Conservation (phyloP, 2,329 filamentous ascomycete genomes). For the Corynespora cassiicola region DNA sequence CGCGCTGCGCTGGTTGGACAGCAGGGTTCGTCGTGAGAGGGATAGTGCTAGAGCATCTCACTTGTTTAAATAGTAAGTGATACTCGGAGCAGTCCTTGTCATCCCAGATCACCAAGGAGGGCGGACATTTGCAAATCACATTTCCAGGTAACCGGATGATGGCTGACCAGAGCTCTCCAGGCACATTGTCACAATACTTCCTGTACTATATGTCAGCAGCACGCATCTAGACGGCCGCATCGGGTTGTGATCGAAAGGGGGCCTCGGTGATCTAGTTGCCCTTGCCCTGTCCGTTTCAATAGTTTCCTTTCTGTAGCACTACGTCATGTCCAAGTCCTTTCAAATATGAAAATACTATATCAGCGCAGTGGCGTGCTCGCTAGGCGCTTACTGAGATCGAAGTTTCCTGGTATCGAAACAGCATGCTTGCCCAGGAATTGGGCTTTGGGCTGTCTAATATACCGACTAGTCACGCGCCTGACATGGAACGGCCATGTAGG, state of each 20-base stretch:
- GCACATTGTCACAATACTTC: conserved; percentile 21
- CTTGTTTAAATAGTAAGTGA: conserved; percentile 16
- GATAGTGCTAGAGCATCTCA: background rate
- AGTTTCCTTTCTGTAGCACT: background rate
- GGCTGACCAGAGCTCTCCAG: conserved; percentile 20
- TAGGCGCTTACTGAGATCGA: too few relatives aligned
- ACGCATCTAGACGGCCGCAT: conserved; percentile 21
- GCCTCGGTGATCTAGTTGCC: conserved; percentile 5
- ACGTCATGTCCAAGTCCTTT: conserved; percentile 9
- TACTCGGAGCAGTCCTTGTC: too few relatives aligned
- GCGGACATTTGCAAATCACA: too few relatives aligned
- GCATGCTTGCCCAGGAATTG: too few relatives aligned
- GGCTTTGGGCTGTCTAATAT: too few relatives aligned
- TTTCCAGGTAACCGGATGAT: conserved; percentile 13
- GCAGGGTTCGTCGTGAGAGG: conserved; percentile 9
- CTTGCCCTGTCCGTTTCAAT: conserved; percentile 4
- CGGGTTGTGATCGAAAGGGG: conserved; percentile 14
- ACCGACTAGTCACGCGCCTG: conserved; percentile 3
- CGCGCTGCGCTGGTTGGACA: conserved; percentile 8
- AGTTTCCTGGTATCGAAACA: too few relatives aligned
- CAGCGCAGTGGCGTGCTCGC: background rate
- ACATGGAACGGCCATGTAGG: background rate
- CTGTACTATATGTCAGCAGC: conserved; percentile 36
- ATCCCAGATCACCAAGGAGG: too few relatives aligned
- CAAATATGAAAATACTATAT: conserved; percentile 8